phyloP scores from a whole-genome alignment of 2,329 filamentous ascomycete species.

The Pestalotiopsis sp. region DNA sequence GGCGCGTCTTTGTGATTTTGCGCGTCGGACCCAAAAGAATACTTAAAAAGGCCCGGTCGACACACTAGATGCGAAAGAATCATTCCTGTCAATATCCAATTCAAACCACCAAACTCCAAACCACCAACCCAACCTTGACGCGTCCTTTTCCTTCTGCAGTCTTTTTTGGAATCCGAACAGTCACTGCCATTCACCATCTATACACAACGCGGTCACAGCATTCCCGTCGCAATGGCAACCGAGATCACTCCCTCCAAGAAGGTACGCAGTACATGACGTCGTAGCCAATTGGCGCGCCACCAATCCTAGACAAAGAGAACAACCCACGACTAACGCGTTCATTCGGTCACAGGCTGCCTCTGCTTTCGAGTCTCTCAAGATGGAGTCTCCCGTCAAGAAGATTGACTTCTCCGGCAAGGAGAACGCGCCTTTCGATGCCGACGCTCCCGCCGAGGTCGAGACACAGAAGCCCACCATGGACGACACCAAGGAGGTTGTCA shows the following conservation, averaged over 20 bases:
- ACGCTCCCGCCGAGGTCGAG: constrained; percentile 58
- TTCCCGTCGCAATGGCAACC: constrained; percentile 65
- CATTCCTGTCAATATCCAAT: constrained; percentile 9
- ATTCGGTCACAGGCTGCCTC: constrained; percentile 69
- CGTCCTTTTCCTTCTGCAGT: constrained; percentile 1
- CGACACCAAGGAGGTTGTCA: constrained; percentile 39
- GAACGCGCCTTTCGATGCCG: constrained; percentile 62
- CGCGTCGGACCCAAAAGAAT: constrained; percentile 2
- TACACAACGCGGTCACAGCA: constrained; percentile 22
- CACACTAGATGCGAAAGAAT: constrained; percentile 7
- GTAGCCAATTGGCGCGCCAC: constrained; percentile 24
- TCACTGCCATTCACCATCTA: constrained; percentile 15
- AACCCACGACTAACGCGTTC: constrained; percentile 20
- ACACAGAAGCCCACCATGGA: constrained; percentile 61
- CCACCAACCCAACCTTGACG: neutral
- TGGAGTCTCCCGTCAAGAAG: constrained; percentile 93
- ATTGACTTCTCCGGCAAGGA: constrained; percentile 85
- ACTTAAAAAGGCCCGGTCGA: constrained; percentile 11
- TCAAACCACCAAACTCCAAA: neutral
- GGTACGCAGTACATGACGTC: constrained; percentile 43
- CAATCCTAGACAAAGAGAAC: constrained; percentile 19
- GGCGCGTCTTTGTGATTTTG: constrained; percentile 9
- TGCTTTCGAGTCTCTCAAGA: constrained; percentile 85
- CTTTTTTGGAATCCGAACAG: neutral
- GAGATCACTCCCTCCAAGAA: constrained; percentile 66